These are phyloP conservation scores for Pyronema omphalodes DNA, from an alignment of 495 filamentous ascomycete genomes.

Conservation along the genomic window DNA sequence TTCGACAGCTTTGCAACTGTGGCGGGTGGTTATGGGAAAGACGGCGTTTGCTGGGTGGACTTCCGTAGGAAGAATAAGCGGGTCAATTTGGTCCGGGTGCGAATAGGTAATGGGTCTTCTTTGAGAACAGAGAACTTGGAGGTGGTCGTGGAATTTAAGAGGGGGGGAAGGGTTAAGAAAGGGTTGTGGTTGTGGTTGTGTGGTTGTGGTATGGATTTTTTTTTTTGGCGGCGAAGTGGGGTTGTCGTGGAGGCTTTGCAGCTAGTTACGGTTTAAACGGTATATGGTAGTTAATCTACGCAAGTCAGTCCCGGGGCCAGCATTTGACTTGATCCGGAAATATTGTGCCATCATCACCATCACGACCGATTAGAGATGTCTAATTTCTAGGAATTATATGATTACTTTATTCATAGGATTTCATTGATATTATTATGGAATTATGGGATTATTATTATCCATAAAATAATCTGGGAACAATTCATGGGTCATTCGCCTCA, in stretches of 20 bases:
- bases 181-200: not conserved
- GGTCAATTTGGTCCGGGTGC: not conserved
- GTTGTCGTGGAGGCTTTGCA: not conserved
- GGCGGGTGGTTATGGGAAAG: not conserved
- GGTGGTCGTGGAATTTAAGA: not conserved
- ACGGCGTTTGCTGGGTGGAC: not conserved
- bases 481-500: not conserved
- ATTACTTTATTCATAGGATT: not conserved
- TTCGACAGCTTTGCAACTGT: constrained; percentile 7
- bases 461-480: not conserved
- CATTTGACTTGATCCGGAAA: not conserved
- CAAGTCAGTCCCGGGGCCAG: too few species aligned
- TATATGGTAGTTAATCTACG: not conserved
- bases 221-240: not conserved
- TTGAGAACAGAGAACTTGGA: not conserved
- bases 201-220: not conserved
- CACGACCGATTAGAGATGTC: not conserved
- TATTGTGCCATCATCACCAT: not conserved
- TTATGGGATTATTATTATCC: not conserved
- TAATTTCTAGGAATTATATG: not conserved
- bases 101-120: not conserved
- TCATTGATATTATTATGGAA: not conserved
- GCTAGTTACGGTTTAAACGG: not conserved
- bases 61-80: not conserved
- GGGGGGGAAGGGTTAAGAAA: not conserved